Percentiles rank a stretch among this genome's conserved stretches.
These are phyloP conservation scores for Raddia distichophylla DNA, from an alignment of 176 grass and related monocot species.

Conservation along the genomic window DNA sequence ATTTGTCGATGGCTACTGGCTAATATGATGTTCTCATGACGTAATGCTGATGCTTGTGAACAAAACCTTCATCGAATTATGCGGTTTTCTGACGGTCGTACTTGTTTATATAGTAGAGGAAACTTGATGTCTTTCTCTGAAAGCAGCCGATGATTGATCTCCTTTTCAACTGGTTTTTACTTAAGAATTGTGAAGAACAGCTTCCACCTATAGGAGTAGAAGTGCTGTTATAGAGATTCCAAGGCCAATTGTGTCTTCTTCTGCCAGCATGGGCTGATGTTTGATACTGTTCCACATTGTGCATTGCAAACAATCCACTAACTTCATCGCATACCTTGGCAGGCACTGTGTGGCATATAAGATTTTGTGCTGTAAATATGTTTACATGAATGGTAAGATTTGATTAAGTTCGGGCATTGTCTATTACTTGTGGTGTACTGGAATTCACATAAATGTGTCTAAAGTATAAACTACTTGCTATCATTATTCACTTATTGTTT, in stretches of 20 bases:
- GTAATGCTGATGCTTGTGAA: not conserved
- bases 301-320: not conserved
- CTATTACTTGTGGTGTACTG: not conserved
- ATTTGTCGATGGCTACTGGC: slow-evolving; percentile 1
- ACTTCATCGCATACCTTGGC: slow-evolving; percentile 7
- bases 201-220: slow-evolving; percentile 6
- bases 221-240: not conserved
- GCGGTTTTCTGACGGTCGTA: not conserved
- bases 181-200: not conserved
- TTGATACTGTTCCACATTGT: not conserved
- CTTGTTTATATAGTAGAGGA: not conserved
- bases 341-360: not conserved
- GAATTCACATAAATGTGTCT: not conserved
- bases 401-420: not conserved
- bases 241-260: not conserved
- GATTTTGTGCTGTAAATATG: not conserved
- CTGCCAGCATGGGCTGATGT: not conserved
- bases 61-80: not conserved
- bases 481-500: not conserved
- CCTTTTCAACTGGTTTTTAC: not conserved
- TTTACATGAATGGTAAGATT: slow-evolving; percentile 6
- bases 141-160: slow-evolving; percentile 3
- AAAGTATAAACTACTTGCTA: not conserved
- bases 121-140: slow-evolving; percentile 3
- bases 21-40: slow-evolving; percentile 6